Evolutionary conservation across 2,329 filamentous ascomycete genomes (phyloP), one percentile per base, ranked within the genome.

Genomic region (Sporothrix pallida): DNA sequence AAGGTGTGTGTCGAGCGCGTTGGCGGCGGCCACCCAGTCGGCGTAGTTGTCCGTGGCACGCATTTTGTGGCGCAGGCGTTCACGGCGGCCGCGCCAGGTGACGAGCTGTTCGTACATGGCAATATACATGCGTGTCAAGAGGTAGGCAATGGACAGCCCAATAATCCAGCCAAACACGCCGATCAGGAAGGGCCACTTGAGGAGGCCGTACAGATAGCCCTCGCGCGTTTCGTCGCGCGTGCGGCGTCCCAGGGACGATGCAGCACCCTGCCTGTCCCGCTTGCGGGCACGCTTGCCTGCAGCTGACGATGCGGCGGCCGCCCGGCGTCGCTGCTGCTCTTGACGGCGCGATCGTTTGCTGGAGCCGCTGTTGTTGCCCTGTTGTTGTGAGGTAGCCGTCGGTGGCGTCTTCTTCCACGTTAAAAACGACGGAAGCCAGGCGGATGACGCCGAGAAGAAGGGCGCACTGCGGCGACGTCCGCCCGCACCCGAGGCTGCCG

Each of bases 201-300:
- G 86, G 62, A 99, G 81, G 1, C 89, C 89, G 81, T 99, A 99
- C 12, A 97, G 87, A 80, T 96, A 93, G 23, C 96, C 96, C 83
- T 99, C 96, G 77, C 96, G 87, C 1, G 95, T 98, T 85, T 99
- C 96, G 80, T 99, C 96, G 79, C 90, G 93, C 76, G 89, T 92
- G 74, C 92, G 86, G 23, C 86, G 86, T 44, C 88, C 65, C 1
- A 69, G 13, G 20, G 65, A 52, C 0, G 46, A 87, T 7, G 86
- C 3, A 37, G 31, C 42, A 13, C 74, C 72, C 0, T 69, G 12
- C 62, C 73, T 74, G 70, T 69, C 65, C 2, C 65, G 13, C n/a
- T 69, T 69, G 10, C 75, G 72, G 6, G 73, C 54, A 3, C 73
- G 74, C 52, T 73, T 73, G 10, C 75, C 75, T 1, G 85, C 78